Evolutionary conservation across 345 rosid species (phyloP).

Genomic region (Populus nigra): DNA sequence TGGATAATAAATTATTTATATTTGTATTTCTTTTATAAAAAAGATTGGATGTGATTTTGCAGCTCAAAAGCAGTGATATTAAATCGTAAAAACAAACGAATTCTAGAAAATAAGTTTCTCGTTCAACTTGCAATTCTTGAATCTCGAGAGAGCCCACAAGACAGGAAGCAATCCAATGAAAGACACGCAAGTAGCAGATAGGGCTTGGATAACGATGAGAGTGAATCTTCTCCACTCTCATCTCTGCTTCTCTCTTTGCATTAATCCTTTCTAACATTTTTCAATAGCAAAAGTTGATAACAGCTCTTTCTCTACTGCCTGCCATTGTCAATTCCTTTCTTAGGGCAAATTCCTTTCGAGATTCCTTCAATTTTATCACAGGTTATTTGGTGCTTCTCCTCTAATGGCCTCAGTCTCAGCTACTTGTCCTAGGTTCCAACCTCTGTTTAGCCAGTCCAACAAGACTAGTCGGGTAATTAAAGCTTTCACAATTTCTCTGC

Average conservation of each 20-base stretch:
- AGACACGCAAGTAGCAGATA: constrained; percentile 8
- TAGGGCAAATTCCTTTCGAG: not conserved
- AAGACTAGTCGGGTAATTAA: constrained; percentile 3
- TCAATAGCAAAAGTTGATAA: not conserved
- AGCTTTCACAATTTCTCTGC: not conserved
- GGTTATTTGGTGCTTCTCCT: not conserved
- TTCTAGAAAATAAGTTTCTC: no score
- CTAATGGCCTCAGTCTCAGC: constrained; percentile 21
- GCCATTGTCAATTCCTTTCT: not conserved
- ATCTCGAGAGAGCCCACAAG: not conserved
- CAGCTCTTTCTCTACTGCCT: not conserved
- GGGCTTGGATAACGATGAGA: not conserved
- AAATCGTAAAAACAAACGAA: no score
- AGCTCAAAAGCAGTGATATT: no score
- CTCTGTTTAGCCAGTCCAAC: not conserved
- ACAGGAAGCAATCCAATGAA: not conserved
- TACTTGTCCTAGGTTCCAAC: constrained; percentile 3
- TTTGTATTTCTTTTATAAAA: no score
- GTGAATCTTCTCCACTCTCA: constrained; percentile 14
- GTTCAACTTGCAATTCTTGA: not conserved
- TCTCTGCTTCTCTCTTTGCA: not conserved
- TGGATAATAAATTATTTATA: no score
- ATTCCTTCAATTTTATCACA: not conserved
- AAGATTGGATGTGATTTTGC: no score
- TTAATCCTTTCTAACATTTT: not conserved